Evolutionary conservation across 345 rosid genomes (phyloP).

Genomic region (Populus davidiana): DNA sequence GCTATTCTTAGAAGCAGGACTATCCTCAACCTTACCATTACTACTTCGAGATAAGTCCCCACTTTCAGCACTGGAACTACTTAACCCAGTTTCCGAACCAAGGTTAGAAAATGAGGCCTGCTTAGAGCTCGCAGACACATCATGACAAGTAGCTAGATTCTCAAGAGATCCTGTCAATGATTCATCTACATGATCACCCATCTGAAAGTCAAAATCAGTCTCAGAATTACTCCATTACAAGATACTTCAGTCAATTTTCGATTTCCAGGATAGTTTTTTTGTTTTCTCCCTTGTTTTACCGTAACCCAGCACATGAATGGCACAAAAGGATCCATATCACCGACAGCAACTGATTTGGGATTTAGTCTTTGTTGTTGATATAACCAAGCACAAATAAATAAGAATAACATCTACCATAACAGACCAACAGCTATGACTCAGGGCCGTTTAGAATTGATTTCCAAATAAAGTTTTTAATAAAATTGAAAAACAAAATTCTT

Average conservation of each 20-base stretch:
- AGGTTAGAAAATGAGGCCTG: conserved; percentile 3
- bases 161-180: not conserved
- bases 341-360: not conserved
- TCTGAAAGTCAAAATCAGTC: conserved; percentile 5
- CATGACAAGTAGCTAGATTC: not conserved
- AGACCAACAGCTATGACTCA: too few relatives aligned
- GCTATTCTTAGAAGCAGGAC: not conserved
- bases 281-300: not conserved
- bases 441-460: too few relatives aligned
- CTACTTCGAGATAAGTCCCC: conserved; percentile 7
- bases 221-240: not conserved
- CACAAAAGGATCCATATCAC: not conserved
- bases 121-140: conserved; percentile 2
- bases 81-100: not conserved
- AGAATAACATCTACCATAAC: too few relatives aligned
- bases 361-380: not conserved
- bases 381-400: not conserved
- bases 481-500: too few relatives aligned
- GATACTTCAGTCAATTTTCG: not conserved
- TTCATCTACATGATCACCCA: conserved; percentile 8
- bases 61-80: conserved; percentile 3
- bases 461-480: too few relatives aligned
- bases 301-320: not conserved
- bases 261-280: not conserved
- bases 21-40: not conserved